phyloP scores from a whole-genome alignment of 108 stramenopile genomes.

The Cyclotella cryptica region DNA sequence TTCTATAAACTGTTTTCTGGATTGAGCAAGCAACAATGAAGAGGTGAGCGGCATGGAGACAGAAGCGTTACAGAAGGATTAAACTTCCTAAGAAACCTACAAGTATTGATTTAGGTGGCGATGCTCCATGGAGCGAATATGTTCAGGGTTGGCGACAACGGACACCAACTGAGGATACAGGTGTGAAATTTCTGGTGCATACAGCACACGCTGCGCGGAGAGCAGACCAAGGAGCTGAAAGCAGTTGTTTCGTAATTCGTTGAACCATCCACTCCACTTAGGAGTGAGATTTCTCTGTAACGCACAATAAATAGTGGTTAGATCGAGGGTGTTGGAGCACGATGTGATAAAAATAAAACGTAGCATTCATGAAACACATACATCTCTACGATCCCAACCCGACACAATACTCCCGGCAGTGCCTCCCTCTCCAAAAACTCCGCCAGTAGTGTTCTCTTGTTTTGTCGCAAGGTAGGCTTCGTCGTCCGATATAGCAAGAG shows the following conservation, averaged over 20 bases:
- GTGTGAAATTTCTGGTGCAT: conserved; percentile 75
- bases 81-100: conserved; percentile 38
- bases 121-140: conserved; percentile 85
- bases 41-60: neutral
- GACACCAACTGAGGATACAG: conserved; percentile 72
- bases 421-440: conserved; percentile 91
- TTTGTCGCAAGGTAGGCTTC: conserved; percentile 85
- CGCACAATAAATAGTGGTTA: neutral
- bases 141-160: conserved; percentile 66
- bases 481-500: conserved; percentile 89
- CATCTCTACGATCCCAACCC: conserved; percentile 75
- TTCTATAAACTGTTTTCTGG: conserved; percentile 86
- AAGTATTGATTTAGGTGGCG: conserved; percentile 86
- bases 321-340: neutral
- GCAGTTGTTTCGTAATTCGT: conserved; percentile 80
- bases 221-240: conserved; percentile 87
- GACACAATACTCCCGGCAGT: conserved; percentile 88
- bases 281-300: conserved; percentile 73
- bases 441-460: conserved; percentile 68
- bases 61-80: neutral
- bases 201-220: conserved; percentile 74
- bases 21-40: neutral
- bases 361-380: conserved; percentile 11
- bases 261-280: conserved; percentile 91
- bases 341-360: neutral